A percentile compares a stretch with the other conserved stretches of the same genome.
Evolutionary conservation across 805 yeast genomes (phyloP).

Genomic region (Myxozyma geophila): DNA sequence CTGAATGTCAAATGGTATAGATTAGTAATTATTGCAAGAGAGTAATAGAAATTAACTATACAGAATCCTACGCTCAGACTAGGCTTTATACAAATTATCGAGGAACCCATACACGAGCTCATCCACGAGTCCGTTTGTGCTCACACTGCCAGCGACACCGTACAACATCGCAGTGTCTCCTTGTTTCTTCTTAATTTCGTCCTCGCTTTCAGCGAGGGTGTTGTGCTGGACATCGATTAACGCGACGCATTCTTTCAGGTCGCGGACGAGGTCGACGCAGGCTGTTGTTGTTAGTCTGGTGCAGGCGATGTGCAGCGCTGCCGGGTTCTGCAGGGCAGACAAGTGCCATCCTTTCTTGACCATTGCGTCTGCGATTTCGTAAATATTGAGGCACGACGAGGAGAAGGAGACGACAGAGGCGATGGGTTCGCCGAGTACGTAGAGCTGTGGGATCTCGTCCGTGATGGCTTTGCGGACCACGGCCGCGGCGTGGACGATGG

Average conservation of each 20-base stretch:
- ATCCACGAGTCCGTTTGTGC: slow-evolving; percentile 83
- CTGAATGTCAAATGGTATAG: no score
- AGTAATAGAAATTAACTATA: background rate
- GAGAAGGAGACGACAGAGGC: slow-evolving; percentile 82
- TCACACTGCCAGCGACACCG: slow-evolving; percentile 93
- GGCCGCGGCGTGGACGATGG: slow-evolving; percentile 69
- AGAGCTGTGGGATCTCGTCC: slow-evolving; percentile 58
- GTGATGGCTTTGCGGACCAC: slow-evolving; percentile 55
- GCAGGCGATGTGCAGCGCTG: slow-evolving; percentile 89
- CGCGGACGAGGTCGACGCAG: slow-evolving; percentile 62
- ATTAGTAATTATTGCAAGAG: no score
- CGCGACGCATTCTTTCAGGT: slow-evolving; percentile 36
- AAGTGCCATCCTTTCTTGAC: slow-evolving; percentile 81
- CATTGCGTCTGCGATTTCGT: slow-evolving; percentile 76
- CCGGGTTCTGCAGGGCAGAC: slow-evolving; percentile 82
- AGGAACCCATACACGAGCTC: slow-evolving; percentile 76
- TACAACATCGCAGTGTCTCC: slow-evolving; percentile 82
- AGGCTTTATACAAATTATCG: slow-evolving; percentile 71
- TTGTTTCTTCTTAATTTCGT: slow-evolving; percentile 18
- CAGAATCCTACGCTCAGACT: background rate
- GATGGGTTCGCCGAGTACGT: slow-evolving; percentile 82
- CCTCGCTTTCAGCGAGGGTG: background rate
- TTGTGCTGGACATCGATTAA: slow-evolving; percentile 3
- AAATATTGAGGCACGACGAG: slow-evolving; percentile 65
- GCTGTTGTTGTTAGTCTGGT: slow-evolving; percentile 67